Percentiles rank a stretch among this genome's conserved stretches.
Evolutionary conservation across 257 asterid species (phyloP).

Genomic region (Nicotiana knightiana): DNA sequence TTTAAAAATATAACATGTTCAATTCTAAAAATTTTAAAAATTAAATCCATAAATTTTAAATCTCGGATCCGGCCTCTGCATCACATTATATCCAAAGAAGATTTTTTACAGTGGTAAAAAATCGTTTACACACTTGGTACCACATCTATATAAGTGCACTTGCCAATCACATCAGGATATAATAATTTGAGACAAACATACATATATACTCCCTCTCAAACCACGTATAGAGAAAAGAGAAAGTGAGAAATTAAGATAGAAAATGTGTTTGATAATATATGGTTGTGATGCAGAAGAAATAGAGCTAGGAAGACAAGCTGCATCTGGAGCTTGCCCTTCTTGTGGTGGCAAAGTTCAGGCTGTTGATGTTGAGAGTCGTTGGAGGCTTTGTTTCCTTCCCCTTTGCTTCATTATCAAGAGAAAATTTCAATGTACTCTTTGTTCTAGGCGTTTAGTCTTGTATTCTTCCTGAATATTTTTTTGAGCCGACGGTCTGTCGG

Average conservation of each 20-base stretch:
- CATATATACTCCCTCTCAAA: not conserved
- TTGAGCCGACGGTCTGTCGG: no score
- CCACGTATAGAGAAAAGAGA: not conserved
- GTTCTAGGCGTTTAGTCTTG: constrained; percentile 47
- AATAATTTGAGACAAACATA: not conserved
- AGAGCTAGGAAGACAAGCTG: constrained; percentile 46
- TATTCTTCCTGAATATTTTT: constrained; percentile 11
- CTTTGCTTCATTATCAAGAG: constrained; percentile 52
- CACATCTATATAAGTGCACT: not conserved
- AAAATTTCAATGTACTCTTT: constrained; percentile 44
- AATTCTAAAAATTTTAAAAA: no score
- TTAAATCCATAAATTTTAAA: no score
- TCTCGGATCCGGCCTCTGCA: no score
- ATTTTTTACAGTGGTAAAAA: no score
- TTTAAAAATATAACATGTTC: no score
- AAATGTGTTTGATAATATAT: constrained; percentile 30
- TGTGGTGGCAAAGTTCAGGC: constrained; percentile 63
- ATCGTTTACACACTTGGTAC: not conserved
- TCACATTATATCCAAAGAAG: no score
- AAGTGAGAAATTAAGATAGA: not conserved
- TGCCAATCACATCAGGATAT: not conserved
- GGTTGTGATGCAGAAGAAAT: constrained; percentile 50
- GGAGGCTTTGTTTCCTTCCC: constrained; percentile 39
- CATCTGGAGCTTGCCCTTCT: constrained; percentile 48
- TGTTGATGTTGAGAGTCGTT: constrained; percentile 33